Base-by-base conservation (phyloP, 371 early-diverging fungal genomes). In the Batrachochytrium dendrobatidis region DNA sequence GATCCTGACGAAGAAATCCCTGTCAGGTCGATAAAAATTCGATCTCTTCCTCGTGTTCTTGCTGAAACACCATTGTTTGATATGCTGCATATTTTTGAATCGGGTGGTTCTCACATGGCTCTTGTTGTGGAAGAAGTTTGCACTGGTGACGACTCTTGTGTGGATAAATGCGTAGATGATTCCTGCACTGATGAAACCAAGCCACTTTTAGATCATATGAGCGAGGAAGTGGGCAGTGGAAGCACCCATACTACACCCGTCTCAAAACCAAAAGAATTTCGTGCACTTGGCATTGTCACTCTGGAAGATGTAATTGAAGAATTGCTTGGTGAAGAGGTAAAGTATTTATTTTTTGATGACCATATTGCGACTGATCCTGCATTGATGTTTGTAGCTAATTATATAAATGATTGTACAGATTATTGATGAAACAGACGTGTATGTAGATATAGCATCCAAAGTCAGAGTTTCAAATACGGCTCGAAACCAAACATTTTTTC, bases 231-330 rank as follows among this genome's bases (percentile, higher is more conserved):
- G 39, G 3, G 25, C 25, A 3, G 10, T 4, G 53, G 34, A 31
- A 58, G 15, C 26, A 24, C 22, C 54, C 24, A 26, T 56, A 65
- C 15, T 64, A 60, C n/a, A n/a, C n/a, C n/a, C n/a, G n/a, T n/a
- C n/a, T n/a, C n/a, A n/a, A n/a, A n/a, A n/a, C n/a, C n/a, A 20
- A 20, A 15, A 15, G 25, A 3, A 7, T 49, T 29, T 24, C 50
- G 25, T 12, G 31, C 50, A 3, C 67, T 95, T n/a, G 98, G 98
- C 7, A 89, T 95, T 8, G 87, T 97, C 46, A 97, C 98, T 0
- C 72, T 95, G 31, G 98, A 97, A 66, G 98, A 97, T 68, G 91
- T 97, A 12, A 91, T 97, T 62, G 96, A 97, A 70, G 96, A 95
- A 73, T 72, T 95, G n/a, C 86, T 97, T 67, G 89, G 89, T 17